Evolutionary conservation across 306 rosid genomes (phyloP).

Genomic region (Sphenostylis stenocarpa): DNA sequence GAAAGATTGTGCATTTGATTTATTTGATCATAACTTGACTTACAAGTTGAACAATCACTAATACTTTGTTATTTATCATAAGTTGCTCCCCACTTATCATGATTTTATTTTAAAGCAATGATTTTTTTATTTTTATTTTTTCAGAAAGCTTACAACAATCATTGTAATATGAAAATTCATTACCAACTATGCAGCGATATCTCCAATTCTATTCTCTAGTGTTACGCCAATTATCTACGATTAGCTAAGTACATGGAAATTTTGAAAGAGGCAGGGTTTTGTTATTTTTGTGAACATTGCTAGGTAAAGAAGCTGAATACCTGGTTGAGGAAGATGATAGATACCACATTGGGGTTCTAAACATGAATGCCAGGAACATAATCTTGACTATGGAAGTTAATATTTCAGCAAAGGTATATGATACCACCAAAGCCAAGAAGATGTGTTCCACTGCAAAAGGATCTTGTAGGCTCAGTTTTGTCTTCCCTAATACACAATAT

Average conservation of each 20-base stretch:
- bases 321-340: conserved; percentile 58
- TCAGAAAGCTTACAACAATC: neutral
- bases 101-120: neutral
- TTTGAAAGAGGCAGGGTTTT: neutral
- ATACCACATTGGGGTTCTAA: conserved; percentile 59
- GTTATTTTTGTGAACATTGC: neutral
- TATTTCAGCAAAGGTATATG: conserved; percentile 66
- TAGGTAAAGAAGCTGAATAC: conserved; percentile 62
- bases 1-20: too few relatives aligned
- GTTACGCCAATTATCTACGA: neutral
- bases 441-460: conserved; percentile 55
- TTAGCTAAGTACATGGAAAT: neutral
- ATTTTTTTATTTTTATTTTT: neutral
- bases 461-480: conserved; percentile 48
- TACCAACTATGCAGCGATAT: neutral
- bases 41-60: neutral
- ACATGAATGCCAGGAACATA: conserved; percentile 50
- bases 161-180: neutral
- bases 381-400: conserved; percentile 42
- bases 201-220: neutral
- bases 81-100: neutral
- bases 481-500: conserved; percentile 53
- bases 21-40: too few relatives aligned
- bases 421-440: conserved; percentile 56
- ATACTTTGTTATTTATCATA: neutral